A percentile compares a stretch with the other conserved stretches of the same genome.
phyloP scores from a whole-genome alignment of 2,329 filamentous ascomycete genomes.

The Fusarium humuli region DNA sequence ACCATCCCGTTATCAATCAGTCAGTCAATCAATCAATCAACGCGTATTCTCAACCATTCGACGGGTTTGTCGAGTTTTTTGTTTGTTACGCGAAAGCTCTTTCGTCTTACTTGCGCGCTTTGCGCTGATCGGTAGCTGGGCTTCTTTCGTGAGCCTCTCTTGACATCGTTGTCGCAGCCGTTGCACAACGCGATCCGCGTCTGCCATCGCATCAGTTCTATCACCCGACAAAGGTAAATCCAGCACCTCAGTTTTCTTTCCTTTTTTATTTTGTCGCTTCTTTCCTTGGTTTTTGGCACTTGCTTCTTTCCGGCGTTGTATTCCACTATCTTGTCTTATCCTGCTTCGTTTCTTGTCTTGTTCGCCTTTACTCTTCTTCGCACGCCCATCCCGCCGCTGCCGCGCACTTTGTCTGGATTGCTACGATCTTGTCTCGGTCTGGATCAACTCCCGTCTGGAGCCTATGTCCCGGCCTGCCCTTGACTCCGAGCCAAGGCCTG shows the following conservation, averaged over 20 bases:
- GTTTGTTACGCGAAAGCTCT: constrained; percentile 39
- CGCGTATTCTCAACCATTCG: constrained; percentile 30
- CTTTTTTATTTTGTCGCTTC: constrained; percentile 17
- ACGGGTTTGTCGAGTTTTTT: constrained; percentile 6
- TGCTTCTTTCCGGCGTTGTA: constrained; percentile 18
- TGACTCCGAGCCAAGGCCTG: constrained; percentile 37
- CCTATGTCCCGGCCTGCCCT: constrained; percentile 34
- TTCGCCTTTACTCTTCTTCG: constrained; percentile 13
- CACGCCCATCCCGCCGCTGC: constrained; percentile 26
- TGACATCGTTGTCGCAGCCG: constrained; percentile 37
- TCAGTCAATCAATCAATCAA: constrained; percentile 18
- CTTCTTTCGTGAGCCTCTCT: constrained; percentile 25
- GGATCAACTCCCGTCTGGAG: constrained; percentile 26
- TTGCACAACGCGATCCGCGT: constrained; percentile 48
- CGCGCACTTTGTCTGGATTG: constrained; percentile 35
- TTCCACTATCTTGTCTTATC: constrained; percentile 23
- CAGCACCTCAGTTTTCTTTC: constrained; percentile 14
- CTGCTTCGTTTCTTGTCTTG: constrained; percentile 16
- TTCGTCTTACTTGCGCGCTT: constrained; percentile 29
- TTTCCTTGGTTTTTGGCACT: neutral
- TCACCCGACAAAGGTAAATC: constrained; percentile 47
- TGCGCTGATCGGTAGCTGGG: constrained; percentile 1
- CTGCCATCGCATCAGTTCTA: constrained; percentile 37
- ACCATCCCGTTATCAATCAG: constrained; percentile 34
- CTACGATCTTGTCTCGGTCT: constrained; percentile 37